Evolutionary conservation across 352 stramenopile genomes (phyloP).

Genomic region (Achlya hypogyna): DNA sequence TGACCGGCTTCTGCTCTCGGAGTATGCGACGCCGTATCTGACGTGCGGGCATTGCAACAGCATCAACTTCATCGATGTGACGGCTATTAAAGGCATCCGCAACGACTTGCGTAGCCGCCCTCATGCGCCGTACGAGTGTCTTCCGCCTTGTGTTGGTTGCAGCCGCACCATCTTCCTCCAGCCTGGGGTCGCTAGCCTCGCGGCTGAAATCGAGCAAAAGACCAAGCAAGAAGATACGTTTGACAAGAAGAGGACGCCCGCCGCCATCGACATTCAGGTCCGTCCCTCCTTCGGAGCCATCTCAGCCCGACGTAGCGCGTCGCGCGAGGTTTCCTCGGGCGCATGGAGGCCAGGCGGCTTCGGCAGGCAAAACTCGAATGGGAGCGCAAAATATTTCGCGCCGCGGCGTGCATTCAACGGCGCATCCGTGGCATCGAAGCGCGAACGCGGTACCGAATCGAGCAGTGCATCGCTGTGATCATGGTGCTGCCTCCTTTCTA

Average conservation of each 20-base stretch:
- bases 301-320: conserved; percentile 27
- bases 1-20: not conserved
- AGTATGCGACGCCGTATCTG: conserved; percentile 45
- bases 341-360: conserved; percentile 38
- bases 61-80: conserved; percentile 63
- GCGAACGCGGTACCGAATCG: conserved; percentile 39
- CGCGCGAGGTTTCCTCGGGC: conserved; percentile 48
- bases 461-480: conserved; percentile 58
- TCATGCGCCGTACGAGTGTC: conserved; percentile 34
- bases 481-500: conserved; percentile 18
- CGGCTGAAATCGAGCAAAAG: conserved; percentile 65
- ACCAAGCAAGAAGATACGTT: conserved; percentile 52
- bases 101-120: conserved; percentile 19
- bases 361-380: conserved; percentile 27
- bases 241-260: conserved; percentile 39
- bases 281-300: not conserved
- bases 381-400: conserved; percentile 40
- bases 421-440: conserved; percentile 54
- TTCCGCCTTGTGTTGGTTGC: conserved; percentile 52
- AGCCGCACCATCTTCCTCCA: conserved; percentile 59
- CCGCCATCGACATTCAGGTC: conserved; percentile 39
- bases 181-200: conserved; percentile 60
- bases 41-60: conserved; percentile 72
- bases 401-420: conserved; percentile 48
- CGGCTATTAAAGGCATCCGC: conserved; percentile 27